phyloP scores from a whole-genome alignment of 257 asterid genomes.

The Nicotiana knightiana region DNA sequence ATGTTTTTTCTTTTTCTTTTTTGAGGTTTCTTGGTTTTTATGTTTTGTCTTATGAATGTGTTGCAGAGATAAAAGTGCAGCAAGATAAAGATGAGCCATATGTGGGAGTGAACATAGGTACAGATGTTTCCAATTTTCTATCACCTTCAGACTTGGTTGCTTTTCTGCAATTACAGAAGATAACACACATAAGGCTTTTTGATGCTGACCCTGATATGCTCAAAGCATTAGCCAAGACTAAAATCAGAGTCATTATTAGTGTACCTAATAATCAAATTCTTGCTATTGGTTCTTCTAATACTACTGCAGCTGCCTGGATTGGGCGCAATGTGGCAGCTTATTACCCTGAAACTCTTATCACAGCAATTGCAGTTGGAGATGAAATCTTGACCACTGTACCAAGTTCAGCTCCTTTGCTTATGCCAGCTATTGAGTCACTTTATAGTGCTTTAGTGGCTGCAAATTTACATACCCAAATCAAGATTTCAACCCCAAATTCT shows the following conservation, averaged over 20 bases:
- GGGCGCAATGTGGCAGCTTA: slow-evolving; percentile 80
- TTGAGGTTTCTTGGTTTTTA: not conserved
- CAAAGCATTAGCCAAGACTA: slow-evolving; percentile 73
- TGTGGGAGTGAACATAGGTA: slow-evolving; percentile 93
- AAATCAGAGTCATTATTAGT: slow-evolving; percentile 73
- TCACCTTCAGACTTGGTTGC: slow-evolving; percentile 62
- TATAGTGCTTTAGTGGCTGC: slow-evolving; percentile 82
- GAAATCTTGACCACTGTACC: slow-evolving; percentile 82
- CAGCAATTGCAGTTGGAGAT: slow-evolving; percentile 85
- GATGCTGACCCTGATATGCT: slow-evolving; percentile 74
- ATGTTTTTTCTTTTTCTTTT: not conserved
- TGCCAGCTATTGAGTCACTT: slow-evolving; percentile 93
- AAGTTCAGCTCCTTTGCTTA: slow-evolving; percentile 71
- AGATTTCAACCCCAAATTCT: slow-evolving; percentile 76
- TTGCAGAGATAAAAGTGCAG: slow-evolving; percentile 55
- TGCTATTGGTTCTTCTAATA: slow-evolving; percentile 89
- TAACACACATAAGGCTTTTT: slow-evolving; percentile 74
- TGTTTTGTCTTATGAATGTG: not conserved
- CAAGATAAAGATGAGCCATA: slow-evolving; percentile 58
- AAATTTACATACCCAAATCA: slow-evolving; percentile 69
- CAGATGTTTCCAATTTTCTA: slow-evolving; percentile 64
- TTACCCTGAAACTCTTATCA: slow-evolving; percentile 77
- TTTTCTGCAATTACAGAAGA: slow-evolving; percentile 68
- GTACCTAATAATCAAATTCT: slow-evolving; percentile 94
- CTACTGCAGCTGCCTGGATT: slow-evolving; percentile 95